Base-by-base conservation (phyloP, 768 basidiomycete species). In the Kondoa subrosea region DNA sequence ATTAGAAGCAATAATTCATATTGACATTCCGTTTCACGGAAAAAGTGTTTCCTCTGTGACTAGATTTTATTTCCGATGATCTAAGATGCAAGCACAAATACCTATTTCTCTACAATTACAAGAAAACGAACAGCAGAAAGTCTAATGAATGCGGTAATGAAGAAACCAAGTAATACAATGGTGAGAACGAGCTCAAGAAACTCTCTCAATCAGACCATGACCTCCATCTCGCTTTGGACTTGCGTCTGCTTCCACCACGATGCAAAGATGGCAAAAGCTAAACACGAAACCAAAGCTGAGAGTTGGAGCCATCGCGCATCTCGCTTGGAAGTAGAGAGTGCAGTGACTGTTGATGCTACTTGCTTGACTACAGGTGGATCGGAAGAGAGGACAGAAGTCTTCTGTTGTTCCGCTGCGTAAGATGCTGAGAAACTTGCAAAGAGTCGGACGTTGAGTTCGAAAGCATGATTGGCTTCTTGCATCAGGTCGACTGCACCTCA, bases 391-490 rank as follows among this genome's bases (percentile, higher is more conserved):
- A 60, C 25, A 25, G n/a, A 25, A 60, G 58, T 27, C 14, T 25
- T 31, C 30, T 60, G 14, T 60, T 31, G 58, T 15, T 31, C 25
- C 21, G 61, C 61, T 27, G 61, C 61, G 29, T 30, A 63, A n/a
- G n/a, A 3, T 2, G 15, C 17, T 32, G 16, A 27, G n/a, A 69
- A 69, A 17, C 66, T 61, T 8, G 69, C 59, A 60, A 69, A 69
- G 25, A 69, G 69, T n/a, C 58, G 67, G 29, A 69, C 67, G 58
- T 69, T 69, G 59, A 69, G 69, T 50, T 69, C 69, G 40, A 69
- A 69, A 29, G 69, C 69, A 30, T 69, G 66, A 30, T 69, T 69
- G 2, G 69, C 69, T 56, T 69, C 69, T 67, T 67, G 69, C 2
- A 69, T 34, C 25, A 68, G 57, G 30, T 63, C 68, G 40, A 65